Percentiles rank a stretch among this genome's conserved stretches.
Conservation (phyloP, 495 filamentous ascomycete species). For the Aspergillus biplanus region DNA sequence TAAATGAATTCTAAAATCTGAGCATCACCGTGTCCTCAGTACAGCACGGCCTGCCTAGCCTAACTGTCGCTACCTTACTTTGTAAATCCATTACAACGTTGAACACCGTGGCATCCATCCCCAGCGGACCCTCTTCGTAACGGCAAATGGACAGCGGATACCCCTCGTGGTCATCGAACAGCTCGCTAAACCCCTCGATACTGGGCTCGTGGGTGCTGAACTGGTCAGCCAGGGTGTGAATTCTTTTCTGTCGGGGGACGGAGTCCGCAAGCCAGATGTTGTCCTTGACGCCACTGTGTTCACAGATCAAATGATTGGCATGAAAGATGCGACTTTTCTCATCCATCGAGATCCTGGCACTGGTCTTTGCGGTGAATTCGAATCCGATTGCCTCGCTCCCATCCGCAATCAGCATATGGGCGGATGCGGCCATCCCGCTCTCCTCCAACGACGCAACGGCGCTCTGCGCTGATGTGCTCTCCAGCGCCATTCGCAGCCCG, state of each 20-base stretch:
- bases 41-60: background rate
- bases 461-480: slow-evolving; percentile 44
- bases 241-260: background rate
- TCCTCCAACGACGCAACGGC: slow-evolving; percentile 46
- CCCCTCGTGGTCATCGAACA: background rate
- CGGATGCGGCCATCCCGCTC: slow-evolving; percentile 54
- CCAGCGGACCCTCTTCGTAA: background rate
- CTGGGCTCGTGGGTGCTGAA: background rate
- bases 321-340: background rate
- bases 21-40: background rate
- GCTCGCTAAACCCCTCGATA: background rate
- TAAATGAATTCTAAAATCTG: background rate
- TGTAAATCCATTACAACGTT: slow-evolving; percentile 15
- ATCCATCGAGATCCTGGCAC: background rate
- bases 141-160: slow-evolving; percentile 1
- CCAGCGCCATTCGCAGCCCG: slow-evolving; percentile 49
- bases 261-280: slow-evolving; percentile 5
- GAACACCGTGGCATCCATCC: slow-evolving; percentile 4
- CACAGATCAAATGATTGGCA: background rate
- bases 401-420: slow-evolving; percentile 59
- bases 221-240: background rate
- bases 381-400: slow-evolving; percentile 47
- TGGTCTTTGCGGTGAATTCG: slow-evolving; percentile 20
- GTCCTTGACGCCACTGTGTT: background rate
- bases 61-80: background rate